Evolutionary conservation across 2,329 filamentous ascomycete genomes (phyloP), one percentile per base, ranked within the genome.

Genomic region (Aureobasidium uvarum): DNA sequence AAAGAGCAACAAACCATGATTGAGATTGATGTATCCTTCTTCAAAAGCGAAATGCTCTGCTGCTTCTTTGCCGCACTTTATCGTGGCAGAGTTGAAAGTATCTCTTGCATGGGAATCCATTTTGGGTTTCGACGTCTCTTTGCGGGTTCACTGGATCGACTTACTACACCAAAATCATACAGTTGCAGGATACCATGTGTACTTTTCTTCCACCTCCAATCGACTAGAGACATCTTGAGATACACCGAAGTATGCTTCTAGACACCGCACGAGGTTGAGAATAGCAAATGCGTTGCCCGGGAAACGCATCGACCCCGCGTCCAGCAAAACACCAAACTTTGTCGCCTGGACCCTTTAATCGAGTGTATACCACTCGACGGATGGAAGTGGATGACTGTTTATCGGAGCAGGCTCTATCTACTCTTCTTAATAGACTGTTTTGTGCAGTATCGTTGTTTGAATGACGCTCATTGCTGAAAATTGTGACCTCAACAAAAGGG

Each of bases 41-140:
- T 59, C 41, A 8, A 48, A 59, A 18, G 28, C 55, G 18, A 59
- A 59, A 5, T 59, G 55, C 14, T 48, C 48, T 1, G 39, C 28
- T 11, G 23, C 55, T 5, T 59, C 55, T 48, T 33, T 11, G n/a
- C 55, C 55, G n/a, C 55, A 59, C 55, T 36, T n/a, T 3, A 48
- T 48, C n/a, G 25, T 20, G 0, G 14, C 1, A 0, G 5, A 5
- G 18, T 5, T 4, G 10, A 18, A 8, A 54, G 13, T 3, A n/a
- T 55, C 33, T 18, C 5, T 16, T 39, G 51, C 2, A 18, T 1
- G 23, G 14, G 11, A 3, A 5, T 23, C n/a, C 43, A 46, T 46
- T 10, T 10, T 7, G 10, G 33, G 33, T 10, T 33, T 33, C 33
- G 33, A 33, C 33, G 33, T 33, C 31, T 33, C 6, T 33, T 33